Evolutionary conservation across 768 basidiomycete species (phyloP), one percentile per base, ranked within the genome.

Genomic region (Hysterangium stoloniferum): DNA sequence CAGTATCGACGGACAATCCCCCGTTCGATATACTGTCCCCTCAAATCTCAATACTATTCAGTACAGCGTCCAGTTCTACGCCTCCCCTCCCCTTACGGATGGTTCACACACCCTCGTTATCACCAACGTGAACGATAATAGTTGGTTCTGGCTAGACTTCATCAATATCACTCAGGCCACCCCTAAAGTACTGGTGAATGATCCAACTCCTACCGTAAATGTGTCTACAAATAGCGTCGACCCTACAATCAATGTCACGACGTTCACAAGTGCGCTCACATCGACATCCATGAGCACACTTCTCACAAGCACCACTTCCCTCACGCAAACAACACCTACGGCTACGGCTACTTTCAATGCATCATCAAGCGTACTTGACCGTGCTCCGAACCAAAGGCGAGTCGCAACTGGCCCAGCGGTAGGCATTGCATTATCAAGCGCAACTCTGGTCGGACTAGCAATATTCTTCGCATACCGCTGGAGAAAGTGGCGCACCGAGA

Each of bases 71-170:
- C 9, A 9, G 38, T 41, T 41, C 22, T 41, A 41, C 20, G 8
- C 9, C 38, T 41, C 38, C 12, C 38, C 38, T 8, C 9, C 9
- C 11, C 38, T 41, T 8, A 8, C 38, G 8, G 20, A 41, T 8
- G 11, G 20, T 8, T 8, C 12, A 20, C 57, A 58, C 31, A 37
- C 27, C 28, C 51, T 58, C 4, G 29, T 52, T 3, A 55, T 58
- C 28, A 57, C 48, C 9, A 58, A 56, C 32, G 4, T 46, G 7
- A 58, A 58, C 34, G 52, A 56, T 11, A 54, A 56, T 1, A 27
- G 15, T 17, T 56, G 45, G 1, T 54, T 43, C 31, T 56, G 56
- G 57, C 45, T 58, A 12, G 57, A 58, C 37, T 57, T 52, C 35
- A 48, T 57, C 20, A 8, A 9, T 8, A 20, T 41, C 22, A n/a